Base-by-base conservation (phyloP, 768 basidiomycete genomes). In the Mycena albidolilacea region DNA sequence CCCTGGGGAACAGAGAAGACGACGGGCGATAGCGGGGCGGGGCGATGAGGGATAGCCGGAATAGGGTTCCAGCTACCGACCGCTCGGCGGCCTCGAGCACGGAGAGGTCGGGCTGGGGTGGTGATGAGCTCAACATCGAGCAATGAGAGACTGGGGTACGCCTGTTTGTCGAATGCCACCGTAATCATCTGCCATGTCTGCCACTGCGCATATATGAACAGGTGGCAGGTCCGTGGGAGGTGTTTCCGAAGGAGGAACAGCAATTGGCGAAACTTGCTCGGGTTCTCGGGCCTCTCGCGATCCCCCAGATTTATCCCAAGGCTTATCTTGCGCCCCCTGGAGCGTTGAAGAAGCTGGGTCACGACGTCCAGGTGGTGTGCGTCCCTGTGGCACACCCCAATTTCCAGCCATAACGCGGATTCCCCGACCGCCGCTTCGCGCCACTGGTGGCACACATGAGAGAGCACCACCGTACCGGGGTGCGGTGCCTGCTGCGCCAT, bases 361-460 rank as follows among this genome's bases (percentile, higher is more conserved):
- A 69, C 10, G 61, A 69, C 17, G 9, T 17, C 6, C 0, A 57
- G 17, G 39, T 63, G 68, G 23, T 12, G 39, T 0, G 46, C 35
- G 54, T 69, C 68, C 15, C 41, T 12, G 30, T 17, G 17, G 52
- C 50, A 21, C 1, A 69, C 30, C 1, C 52, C 39, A 7, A 69
- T 52, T 9, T 23, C 5, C 19, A 69, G 68, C 68, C 68, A 69
- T 0, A 62, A 30, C 3, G 23, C 14, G 5, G 68, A 69, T 14
- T 54, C 68, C 1, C 41, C 39, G 2, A 69, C 10, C 0, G 61
- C 60, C 0, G 61, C 68, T 1, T 39, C 50, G 5, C 68, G 60
- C 68, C 68, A 69, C n/a, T 44, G 71, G 52, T n/a, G 71, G 60
- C 65, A 72, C 7, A 72, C 71, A 11, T 72, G 71, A 37, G 71